Evolutionary conservation across 225 moss, liverwort and hornwort genomes (phyloP), one percentile per base, ranked within the genome.

Genomic region (Pseudisothecium myosuroides): DNA sequence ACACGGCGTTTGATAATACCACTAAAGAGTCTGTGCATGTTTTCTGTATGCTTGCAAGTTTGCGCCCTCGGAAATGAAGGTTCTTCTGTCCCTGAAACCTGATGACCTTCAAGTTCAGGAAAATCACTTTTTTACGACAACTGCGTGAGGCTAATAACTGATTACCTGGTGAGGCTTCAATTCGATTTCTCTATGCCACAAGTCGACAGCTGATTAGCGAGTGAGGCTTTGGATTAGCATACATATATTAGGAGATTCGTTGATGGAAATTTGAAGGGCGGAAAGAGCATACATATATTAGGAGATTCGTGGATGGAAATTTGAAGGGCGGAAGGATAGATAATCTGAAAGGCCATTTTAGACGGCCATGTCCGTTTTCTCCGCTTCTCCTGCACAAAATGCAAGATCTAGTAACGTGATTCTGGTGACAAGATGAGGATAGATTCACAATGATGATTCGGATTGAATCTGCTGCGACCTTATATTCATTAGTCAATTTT

Each of bases 31-130:
- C 91, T 82, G 56, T 47, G 19, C 87, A 88, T 93, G 90, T 67
- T 95, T 95, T 64, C 81, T 95, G n/a, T 93, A 91, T 28, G 93
- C 94, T 81, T 90, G 92, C 71, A 95, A 92, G 88, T 92, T 94
- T 58, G 47, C 14, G 12, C 9, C 56, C 16, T 87, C 49, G 31
- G 31, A 88, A 56, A 92, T 82, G 27, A 7, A 75, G 56, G 62
- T 59, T 69, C 84, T 91, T 79, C 54, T 83, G 32, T 76, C 74
- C 6, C 41, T 95, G 64, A 50, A 81, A 59, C 84, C 84, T 86
- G 41, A 85, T n/a, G 83, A 85, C 15, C 92, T 95, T 74, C 60
- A 75, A 36, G 67, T 58, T 67, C 29, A 32, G n/a, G 45, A 39
- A 63, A 50, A 52, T 76, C 73, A 12, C 6, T 60, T 59, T n/a